A percentile compares a stretch with the other conserved stretches of the same genome.
These are phyloP conservation scores for Theobroma grandiflorum DNA, from an alignment of 441 rosid species.

Conservation along the genomic window DNA sequence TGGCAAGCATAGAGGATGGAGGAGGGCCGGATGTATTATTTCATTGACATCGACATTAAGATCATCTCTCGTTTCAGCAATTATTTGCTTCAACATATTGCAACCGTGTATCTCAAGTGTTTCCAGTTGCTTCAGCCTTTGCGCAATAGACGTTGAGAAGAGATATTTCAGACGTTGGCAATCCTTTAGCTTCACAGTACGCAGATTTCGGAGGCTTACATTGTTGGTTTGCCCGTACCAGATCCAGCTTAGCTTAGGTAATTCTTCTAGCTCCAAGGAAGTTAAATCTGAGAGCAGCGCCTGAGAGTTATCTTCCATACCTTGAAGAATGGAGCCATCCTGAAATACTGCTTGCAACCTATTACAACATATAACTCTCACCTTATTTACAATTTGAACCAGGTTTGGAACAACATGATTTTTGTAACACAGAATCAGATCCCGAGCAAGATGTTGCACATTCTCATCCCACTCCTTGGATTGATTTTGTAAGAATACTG, in stretches of 20 bases:
- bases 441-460: too few relatives aligned
- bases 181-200: neutral
- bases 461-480: too few relatives aligned
- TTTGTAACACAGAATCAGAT: too few relatives aligned
- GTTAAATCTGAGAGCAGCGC: too few relatives aligned
- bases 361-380: too few relatives aligned
- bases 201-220: neutral
- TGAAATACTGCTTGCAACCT: too few relatives aligned
- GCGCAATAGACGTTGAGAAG: neutral
- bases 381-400: too few relatives aligned
- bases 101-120: conserved; percentile 1
- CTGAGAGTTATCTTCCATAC: too few relatives aligned
- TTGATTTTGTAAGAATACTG: too few relatives aligned
- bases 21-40: neutral
- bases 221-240: neutral
- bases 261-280: too few relatives aligned
- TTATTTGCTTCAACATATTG: neutral
- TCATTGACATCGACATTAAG: neutral
- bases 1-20: neutral
- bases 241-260: neutral
- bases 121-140: conserved; percentile 3
- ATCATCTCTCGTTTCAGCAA: neutral
- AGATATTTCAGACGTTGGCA: neutral
- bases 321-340: too few relatives aligned
- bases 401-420: too few relatives aligned